phyloP scores from a whole-genome alignment of 2,329 filamentous ascomycete genomes.

The Trichoderma sp. region DNA sequence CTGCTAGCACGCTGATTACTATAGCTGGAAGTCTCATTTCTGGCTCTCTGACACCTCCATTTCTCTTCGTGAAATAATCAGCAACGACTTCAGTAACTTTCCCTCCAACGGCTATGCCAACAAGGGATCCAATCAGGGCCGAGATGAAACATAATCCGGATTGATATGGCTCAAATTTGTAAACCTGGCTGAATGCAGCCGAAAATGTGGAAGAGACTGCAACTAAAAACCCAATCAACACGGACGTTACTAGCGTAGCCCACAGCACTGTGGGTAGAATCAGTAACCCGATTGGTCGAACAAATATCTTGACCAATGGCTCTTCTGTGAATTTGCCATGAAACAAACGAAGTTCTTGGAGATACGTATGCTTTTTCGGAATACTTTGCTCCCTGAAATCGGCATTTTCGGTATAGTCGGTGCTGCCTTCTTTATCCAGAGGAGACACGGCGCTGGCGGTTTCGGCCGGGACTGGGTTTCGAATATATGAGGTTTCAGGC shows the following conservation, averaged over 20 bases:
- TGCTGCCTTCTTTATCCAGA: background rate
- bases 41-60: background rate
- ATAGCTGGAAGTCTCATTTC: background rate
- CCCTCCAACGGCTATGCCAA: background rate
- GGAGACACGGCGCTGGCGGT: background rate
- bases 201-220: background rate
- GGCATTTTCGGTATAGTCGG: background rate
- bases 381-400: background rate
- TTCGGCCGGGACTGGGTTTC: background rate
- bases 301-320: background rate
- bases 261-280: background rate
- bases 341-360: background rate
- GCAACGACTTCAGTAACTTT: background rate
- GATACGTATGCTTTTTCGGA: background rate
- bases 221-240: background rate
- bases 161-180: background rate
- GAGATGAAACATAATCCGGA: background rate
- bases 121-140: background rate
- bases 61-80: background rate
- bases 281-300: background rate
- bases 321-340: background rate
- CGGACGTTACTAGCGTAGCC: background rate
- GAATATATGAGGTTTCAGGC: background rate
- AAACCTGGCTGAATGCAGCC: background rate
- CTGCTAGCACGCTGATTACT: background rate